Evolutionary conservation across 2,329 filamentous ascomycete genomes (phyloP).

Genomic region (Bisporella sp.): DNA sequence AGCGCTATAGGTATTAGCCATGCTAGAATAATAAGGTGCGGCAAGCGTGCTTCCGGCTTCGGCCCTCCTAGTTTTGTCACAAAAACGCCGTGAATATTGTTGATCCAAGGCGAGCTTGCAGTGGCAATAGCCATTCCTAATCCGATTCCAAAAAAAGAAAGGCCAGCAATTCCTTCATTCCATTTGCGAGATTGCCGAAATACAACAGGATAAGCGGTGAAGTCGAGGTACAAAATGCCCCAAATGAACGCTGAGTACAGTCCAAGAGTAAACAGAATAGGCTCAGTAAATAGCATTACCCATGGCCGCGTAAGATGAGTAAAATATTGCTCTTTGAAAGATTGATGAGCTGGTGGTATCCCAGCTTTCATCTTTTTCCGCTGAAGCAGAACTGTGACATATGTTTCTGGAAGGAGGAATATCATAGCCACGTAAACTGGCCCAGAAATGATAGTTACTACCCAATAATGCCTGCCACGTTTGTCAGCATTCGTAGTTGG

Average conservation of each 20-base stretch:
- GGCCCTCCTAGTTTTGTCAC: background rate
- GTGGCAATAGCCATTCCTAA: background rate
- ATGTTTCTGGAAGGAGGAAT: too few species aligned
- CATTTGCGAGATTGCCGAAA: background rate
- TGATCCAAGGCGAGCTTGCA: background rate
- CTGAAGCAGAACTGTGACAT: too few species aligned
- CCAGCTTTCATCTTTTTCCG: too few species aligned
- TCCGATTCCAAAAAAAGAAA: background rate
- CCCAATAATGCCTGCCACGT: conserved; percentile 55
- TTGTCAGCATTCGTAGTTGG: conserved; percentile 62
- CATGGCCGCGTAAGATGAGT: background rate
- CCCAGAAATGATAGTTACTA: conserved; percentile 71
- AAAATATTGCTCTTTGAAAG: conserved; percentile 55
- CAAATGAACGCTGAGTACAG: background rate
- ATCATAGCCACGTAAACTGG: conserved; percentile 48
- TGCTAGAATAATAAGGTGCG: background rate
- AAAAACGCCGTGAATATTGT: background rate
- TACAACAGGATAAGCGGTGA: background rate
- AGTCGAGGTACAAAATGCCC: background rate
- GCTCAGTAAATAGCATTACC: background rate
- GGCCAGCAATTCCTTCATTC: background rate
- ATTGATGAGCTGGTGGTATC: too few species aligned
- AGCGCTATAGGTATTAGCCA: background rate
- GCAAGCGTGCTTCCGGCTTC: background rate
- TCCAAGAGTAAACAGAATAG: background rate